Percentiles rank a stretch among this genome's conserved stretches.
These are phyloP conservation scores for Nemania bipapillata DNA, from an alignment of 2,329 filamentous ascomycete genomes.

Conservation along the genomic window DNA sequence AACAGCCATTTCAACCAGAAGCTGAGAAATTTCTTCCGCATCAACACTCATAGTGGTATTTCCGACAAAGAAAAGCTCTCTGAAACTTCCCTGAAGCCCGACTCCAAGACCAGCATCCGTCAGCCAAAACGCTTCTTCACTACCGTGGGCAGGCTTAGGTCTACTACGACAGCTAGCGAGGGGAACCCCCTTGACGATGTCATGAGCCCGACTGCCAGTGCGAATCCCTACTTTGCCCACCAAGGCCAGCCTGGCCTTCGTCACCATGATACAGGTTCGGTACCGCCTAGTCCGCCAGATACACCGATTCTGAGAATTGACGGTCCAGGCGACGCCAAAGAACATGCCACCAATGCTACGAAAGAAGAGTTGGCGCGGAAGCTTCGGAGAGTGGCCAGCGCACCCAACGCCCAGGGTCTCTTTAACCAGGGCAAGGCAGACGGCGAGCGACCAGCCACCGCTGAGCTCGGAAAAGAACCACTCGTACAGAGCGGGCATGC, in stretches of 20 bases:
- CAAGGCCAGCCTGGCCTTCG: slow-evolving; percentile 92
- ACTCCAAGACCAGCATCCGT: slow-evolving; percentile 75
- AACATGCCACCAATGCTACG: slow-evolving; percentile 77
- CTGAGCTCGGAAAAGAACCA: slow-evolving; percentile 86
- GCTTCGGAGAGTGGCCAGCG: slow-evolving; percentile 91
- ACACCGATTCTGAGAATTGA: slow-evolving; percentile 82
- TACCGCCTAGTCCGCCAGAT: slow-evolving; percentile 91
- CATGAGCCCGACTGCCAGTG: slow-evolving; percentile 89
- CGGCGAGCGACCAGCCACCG: slow-evolving; percentile 80
- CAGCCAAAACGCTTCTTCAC: slow-evolving; percentile 90
- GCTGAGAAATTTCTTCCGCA: slow-evolving; percentile 77
- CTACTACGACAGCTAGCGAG: slow-evolving; percentile 90
- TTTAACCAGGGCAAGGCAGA: slow-evolving; percentile 70
- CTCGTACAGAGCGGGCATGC: slow-evolving; percentile 68
- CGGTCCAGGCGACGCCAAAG: slow-evolving; percentile 70
- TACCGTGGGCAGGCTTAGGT: slow-evolving; percentile 85
- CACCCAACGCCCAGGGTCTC: slow-evolving; percentile 93
- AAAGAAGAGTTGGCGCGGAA: slow-evolving; percentile 96
- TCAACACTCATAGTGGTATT: slow-evolving; percentile 62
- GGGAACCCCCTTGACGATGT: slow-evolving; percentile 89
- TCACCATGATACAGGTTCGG: slow-evolving; percentile 93
- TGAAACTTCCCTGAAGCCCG: slow-evolving; percentile 59
- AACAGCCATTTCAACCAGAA: slow-evolving; percentile 73
- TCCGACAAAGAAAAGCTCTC: slow-evolving; percentile 53
- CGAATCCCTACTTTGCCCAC: slow-evolving; percentile 97